These are phyloP conservation scores for Selaginella moellendorffii DNA, from an alignment of 75 land plant species.

Conservation along the genomic window DNA sequence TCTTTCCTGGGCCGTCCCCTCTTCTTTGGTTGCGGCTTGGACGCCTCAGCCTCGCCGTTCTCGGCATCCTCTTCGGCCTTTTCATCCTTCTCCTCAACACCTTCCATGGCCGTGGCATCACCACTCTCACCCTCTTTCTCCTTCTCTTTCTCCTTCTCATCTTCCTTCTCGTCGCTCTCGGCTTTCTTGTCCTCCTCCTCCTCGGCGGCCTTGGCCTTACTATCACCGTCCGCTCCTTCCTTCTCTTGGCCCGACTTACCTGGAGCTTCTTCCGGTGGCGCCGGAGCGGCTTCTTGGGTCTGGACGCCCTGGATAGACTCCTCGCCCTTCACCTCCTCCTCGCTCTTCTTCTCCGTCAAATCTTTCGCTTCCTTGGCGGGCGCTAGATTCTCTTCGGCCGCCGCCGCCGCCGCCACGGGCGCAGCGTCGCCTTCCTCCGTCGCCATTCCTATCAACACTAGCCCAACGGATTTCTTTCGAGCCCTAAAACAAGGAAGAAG, in stretches of 20 bases:
- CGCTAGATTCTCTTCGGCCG: neutral
- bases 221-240: no score
- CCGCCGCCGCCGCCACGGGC: neutral
- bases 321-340: neutral
- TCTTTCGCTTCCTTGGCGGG: neutral
- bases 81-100: neutral
- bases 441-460: neutral
- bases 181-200: neutral
- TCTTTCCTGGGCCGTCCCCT: neutral
- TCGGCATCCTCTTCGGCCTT: neutral
- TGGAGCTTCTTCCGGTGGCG: no score
- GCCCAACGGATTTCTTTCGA: no score
- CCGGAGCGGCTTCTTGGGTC: neutral
- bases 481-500: no score
- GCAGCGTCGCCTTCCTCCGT: neutral
- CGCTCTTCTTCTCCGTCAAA: neutral
- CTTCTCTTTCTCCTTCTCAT: neutral
- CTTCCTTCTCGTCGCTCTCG: neutral
- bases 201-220: no score
- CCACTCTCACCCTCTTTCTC: neutral
- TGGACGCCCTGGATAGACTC: neutral
- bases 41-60: neutral
- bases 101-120: neutral
- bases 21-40: neutral
- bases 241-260: no score